Percentiles rank a stretch among this genome's conserved stretches.
phyloP scores from a whole-genome alignment of 495 filamentous ascomycete genomes.

The Chlorociboria aeruginascens region DNA sequence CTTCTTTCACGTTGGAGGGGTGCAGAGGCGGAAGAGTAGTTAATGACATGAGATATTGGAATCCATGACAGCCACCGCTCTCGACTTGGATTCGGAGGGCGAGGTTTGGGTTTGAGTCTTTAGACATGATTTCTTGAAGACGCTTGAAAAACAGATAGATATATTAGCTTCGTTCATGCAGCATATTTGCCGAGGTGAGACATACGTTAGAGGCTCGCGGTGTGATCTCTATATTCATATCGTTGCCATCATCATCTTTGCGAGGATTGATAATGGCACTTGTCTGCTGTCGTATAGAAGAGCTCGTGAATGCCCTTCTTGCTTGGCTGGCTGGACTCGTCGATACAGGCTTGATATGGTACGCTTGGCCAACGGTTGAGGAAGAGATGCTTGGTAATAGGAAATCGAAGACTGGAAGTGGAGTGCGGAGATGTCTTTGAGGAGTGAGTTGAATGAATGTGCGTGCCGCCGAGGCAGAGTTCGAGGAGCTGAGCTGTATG shows the following conservation, averaged over 20 bases:
- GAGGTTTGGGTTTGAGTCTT: constrained; percentile 68
- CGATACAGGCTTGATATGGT: not conserved
- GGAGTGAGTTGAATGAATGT: constrained; percentile 14
- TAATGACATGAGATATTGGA: constrained; percentile 91
- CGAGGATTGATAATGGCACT: constrained; percentile 43
- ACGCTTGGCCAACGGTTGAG: not conserved
- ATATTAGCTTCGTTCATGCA: constrained; percentile 1
- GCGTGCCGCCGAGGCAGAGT: constrained; percentile 8
- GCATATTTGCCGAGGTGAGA: constrained; percentile 8
- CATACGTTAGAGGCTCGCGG: constrained; percentile 67
- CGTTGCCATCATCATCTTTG: constrained; percentile 65
- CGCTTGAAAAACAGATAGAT: constrained; percentile 27
- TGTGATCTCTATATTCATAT: constrained; percentile 71
- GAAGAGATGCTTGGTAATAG: constrained; percentile 8
- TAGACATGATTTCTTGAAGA: constrained; percentile 55
- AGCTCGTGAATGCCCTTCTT: constrained; percentile 5
- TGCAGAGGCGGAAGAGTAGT: constrained; percentile 37
- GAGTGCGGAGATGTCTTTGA: constrained; percentile 7
- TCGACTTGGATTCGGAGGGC: constrained; percentile 85
- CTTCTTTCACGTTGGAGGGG: constrained; percentile 2
- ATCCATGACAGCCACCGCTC: constrained; percentile 90
- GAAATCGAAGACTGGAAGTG: constrained; percentile 17
- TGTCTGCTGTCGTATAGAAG: constrained; percentile 2
- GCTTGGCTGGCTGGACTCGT: not conserved
- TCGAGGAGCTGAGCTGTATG: constrained; percentile 3